Evolutionary conservation across 257 asterid genomes (phyloP), one percentile per base, ranked within the genome.

Genomic region (Ajuga chamaepitys): DNA sequence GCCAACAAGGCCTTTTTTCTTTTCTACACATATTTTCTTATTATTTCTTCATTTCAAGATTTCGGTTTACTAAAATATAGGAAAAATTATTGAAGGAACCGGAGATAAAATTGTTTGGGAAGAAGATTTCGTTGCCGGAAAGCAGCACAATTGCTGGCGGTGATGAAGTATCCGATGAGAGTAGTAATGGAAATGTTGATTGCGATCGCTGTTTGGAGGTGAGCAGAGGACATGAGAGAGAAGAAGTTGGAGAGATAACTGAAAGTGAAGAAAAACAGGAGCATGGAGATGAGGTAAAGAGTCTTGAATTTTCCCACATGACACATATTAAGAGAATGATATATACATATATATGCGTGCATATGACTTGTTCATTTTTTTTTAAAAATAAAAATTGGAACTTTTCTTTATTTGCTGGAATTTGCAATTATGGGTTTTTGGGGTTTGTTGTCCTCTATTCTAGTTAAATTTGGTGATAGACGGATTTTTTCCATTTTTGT

Each of bases 21-120:
- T 40, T 34, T 42, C 7, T 5, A 56, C 26, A 0, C 22, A 22
- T 38, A 48, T 64, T 67, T 60, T 28, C 57, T 32, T 7, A 41
- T 34, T 65, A 45, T 61, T 53, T 48, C 70, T 67, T 67, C 35
- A n/a, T 50, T 50, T 51, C 70, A 7, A 56, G 61, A 64, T 64
- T 69, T 40, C 12, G 10, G 3, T 55, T 30, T 9, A 12, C 58
- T 41, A 42, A 34, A 30, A 22, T 40, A 26, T 3, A 11, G 10
- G 66, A 75, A 68, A 38, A 73, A n/a, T n/a, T 59, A 66, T 45
- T 67, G 75, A 86, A 80, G 76, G 88, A 85, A 40, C 81, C 88
- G 9, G 87, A 78, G 64, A 82, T 90, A 20, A 87, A 58, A 80
- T 56, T 90, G 42, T 90, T 90, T 16, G 96, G 97, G 51, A 70